These are phyloP conservation scores for Collybiopsis luxurians DNA, from an alignment of 768 basidiomycete species.

Conservation along the genomic window DNA sequence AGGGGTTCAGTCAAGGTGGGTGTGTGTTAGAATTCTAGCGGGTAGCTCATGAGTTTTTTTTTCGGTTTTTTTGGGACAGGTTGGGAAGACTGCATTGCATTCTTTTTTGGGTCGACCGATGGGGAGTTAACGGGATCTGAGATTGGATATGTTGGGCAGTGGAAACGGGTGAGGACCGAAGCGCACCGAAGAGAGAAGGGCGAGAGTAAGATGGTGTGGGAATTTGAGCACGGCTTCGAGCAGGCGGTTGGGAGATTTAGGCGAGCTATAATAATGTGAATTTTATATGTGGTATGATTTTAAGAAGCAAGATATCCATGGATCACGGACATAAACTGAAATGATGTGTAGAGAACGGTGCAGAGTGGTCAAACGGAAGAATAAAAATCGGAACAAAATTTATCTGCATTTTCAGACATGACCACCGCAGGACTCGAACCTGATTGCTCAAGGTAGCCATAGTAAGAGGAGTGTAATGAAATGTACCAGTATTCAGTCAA, in stretches of 20 bases:
- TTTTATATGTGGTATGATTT: background rate
- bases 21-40: background rate
- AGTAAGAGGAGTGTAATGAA: no score
- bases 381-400: no score
- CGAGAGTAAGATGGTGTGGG: slow-evolving; percentile 66
- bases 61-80: no score
- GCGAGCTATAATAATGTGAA: background rate
- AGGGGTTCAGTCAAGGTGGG: slow-evolving; percentile 45
- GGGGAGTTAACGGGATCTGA: slow-evolving; percentile 37
- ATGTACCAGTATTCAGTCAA: no score
- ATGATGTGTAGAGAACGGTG: no score
- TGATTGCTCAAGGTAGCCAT: slow-evolving; percentile 89
- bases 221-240: slow-evolving; percentile 56
- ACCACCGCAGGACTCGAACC: slow-evolving; percentile 96
- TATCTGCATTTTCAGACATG: no score
- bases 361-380: no score
- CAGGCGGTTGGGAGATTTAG: slow-evolving; percentile 40
- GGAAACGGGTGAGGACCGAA: slow-evolving; percentile 43
- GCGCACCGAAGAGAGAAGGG: slow-evolving; percentile 41
- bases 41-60: background rate
- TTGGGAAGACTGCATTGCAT: slow-evolving; percentile 68
- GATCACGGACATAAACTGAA: no score
- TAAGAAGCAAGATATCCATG: no score
- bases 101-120: slow-evolving; percentile 35
- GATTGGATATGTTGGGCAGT: slow-evolving; percentile 64